Base-by-base conservation (phyloP, 345 rosid species). In the Rhizophora apiculata region DNA sequence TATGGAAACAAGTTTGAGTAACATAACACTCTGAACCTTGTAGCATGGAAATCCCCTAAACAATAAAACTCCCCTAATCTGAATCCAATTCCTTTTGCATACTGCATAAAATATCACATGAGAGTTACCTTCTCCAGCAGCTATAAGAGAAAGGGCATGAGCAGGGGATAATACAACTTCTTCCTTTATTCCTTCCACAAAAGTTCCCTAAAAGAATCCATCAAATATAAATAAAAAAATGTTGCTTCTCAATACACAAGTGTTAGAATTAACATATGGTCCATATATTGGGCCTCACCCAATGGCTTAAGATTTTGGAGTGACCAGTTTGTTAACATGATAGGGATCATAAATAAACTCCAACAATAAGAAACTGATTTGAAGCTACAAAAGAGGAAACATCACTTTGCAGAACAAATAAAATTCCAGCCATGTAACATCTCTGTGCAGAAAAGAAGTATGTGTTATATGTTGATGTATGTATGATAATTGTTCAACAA, bases 91-190 rank as follows among this genome's bases (percentile, higher is more conserved):
- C 58, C n/a, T 8, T 71, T 39, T 74, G 72, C 60, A 62, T 65
- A 26, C 56, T 53, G 57, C 61, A 67, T 76, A 64, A 64, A 62
- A 72, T 27, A 73, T 63, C 49, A 65, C 71, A 63, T 39, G 79
- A 74, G 71, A 85, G 13, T 72, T 75, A 83, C 99, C 99, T 96
- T 96, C 99, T 76, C 99, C 99, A 78, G 99, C 92, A 39, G 99
- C 99, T 69, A 96, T 92, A 75, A 96, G 88, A 63, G 99, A 96
- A 60, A 96, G 98, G 31, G 90, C 94, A 82, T 96, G 99, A 66
- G 98, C 99, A 76, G 99, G 96, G 72, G 99, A 96, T 78, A 96
- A 78, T 27, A 96, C 99, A 79, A 92, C 99, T 87, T 96, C 99
- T 78, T 96, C 96, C 86, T 96, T 92, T 67, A 96, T 74, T 74